Base-by-base conservation (phyloP, 1,284 basidiomycete species). In the Farysia itapuensis region DNA sequence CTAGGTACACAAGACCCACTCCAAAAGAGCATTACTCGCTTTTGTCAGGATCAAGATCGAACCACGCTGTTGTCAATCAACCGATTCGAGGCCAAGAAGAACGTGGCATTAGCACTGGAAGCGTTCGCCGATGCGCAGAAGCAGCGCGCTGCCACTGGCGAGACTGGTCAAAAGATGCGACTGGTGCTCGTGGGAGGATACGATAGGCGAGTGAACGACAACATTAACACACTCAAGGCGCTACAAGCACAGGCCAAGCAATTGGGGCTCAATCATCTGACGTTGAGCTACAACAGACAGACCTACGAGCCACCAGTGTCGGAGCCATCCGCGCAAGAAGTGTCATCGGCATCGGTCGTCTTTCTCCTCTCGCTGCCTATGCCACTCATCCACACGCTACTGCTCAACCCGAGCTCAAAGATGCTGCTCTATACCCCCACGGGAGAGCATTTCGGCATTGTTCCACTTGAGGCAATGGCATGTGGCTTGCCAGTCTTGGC, bases 371-470 rank as follows among this genome's bases (percentile, higher is more conserved):
- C 64, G 22, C 43, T 70, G 9, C 73, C 73, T 6, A 58, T 66
- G 30, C 35, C 70, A 9, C 38, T 74, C 12, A 65, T 75, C 30
- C 61, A 63, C 30, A 52, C 66, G 12, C 51, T 74, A 5, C 44
- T 75, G 35, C 46, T 58, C 13, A 56, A 64, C 37, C 39, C 42
- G 4, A 24, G 35, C 16, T 59, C 60, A 11, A 43, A 43, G 5
- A 66, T 53, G 6, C 81, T 98, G 0, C 81, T 97, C 4, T 98
- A 98, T 77, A 98, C 95, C 0, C 94, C 95, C 0, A 81, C 84
- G 2, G 93, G 95, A 77, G 94, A 98, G 74, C 94, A 98, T 77
- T 95, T 98, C 74, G 94, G 94, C 2, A 97, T 98, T 65, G 93
- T 89, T 0, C 94, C 94, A 0, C 83, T 97, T 5, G 95, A 98